These are phyloP conservation scores for Blumeriella jaapii DNA, from an alignment of 2,329 filamentous ascomycete species.

Conservation along the genomic window DNA sequence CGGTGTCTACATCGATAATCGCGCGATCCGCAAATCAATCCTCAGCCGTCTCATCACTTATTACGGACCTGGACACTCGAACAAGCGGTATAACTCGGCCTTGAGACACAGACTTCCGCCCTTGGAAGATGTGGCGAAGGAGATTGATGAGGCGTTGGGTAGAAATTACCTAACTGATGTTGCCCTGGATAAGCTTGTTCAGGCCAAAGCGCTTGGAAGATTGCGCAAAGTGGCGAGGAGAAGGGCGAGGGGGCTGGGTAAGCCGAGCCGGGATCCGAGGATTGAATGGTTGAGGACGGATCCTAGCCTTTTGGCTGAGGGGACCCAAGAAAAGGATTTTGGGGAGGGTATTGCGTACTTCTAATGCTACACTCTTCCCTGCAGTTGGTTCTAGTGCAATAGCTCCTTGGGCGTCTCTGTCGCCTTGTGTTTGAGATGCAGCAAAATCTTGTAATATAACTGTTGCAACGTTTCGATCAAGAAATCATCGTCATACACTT, in stretches of 20 bases:
- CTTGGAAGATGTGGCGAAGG: conserved; percentile 3
- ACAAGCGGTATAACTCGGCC: not conserved
- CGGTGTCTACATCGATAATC: conserved; percentile 12
- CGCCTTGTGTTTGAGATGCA: no score
- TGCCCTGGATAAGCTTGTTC: not conserved
- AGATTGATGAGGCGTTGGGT: conserved; percentile 19
- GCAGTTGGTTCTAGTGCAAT: no score
- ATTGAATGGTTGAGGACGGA: not conserved
- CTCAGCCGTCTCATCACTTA: conserved; percentile 21
- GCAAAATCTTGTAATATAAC: no score
- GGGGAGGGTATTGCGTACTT: no score
- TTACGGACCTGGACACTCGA: conserved; percentile 19
- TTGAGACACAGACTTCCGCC: conserved; percentile 2
- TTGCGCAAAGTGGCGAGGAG: not conserved
- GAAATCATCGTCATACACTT: no score
- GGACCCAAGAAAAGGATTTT: no score
- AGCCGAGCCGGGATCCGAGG: not conserved
- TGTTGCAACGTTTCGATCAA: no score
- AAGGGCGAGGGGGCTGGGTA: not conserved
- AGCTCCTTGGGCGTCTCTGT: no score
- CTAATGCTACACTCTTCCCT: no score
- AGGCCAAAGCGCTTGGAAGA: not conserved
- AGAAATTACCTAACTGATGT: conserved; percentile 6
- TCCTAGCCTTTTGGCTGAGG: no score
- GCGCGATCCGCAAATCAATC: conserved; percentile 15